Conservation (phyloP, 768 basidiomycete genomes). For the Hericium rajendrae region DNA sequence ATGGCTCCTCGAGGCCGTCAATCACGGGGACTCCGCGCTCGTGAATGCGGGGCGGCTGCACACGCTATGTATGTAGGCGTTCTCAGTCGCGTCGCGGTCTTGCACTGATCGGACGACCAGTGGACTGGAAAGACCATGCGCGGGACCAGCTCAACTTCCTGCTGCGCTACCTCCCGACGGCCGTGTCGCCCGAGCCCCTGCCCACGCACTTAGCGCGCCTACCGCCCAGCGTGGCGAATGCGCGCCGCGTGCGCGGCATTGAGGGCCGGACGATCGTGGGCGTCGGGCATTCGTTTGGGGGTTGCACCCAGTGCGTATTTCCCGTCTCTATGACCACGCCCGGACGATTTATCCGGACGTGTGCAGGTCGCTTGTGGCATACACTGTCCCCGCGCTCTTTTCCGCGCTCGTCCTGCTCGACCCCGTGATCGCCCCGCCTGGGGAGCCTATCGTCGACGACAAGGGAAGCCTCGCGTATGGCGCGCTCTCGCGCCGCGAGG, state of each 20-base stretch:
- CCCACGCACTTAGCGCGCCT: slow-evolving; percentile 49
- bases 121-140: slow-evolving; percentile 68
- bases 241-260: slow-evolving; percentile 41
- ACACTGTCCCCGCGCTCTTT: slow-evolving; percentile 57
- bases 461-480: slow-evolving; percentile 20
- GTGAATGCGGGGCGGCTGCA: slow-evolving; percentile 52
- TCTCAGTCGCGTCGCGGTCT: not conserved
- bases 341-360: not conserved
- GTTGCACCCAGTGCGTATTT: slow-evolving; percentile 55
- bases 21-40: slow-evolving; percentile 78
- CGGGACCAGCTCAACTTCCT: slow-evolving; percentile 78
- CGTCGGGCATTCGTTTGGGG: slow-evolving; percentile 82
- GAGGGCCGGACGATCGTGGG: slow-evolving; percentile 45
- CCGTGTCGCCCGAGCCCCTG: slow-evolving; percentile 23
- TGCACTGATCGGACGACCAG: slow-evolving; percentile 25
- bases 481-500: slow-evolving; percentile 48
- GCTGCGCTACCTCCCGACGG: slow-evolving; percentile 49
- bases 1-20: slow-evolving; percentile 77
- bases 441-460: not conserved
- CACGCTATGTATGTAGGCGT: slow-evolving; percentile 41
- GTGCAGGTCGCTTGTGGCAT: slow-evolving; percentile 52
- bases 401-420: slow-evolving; percentile 67
- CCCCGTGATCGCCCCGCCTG: slow-evolving; percentile 46
- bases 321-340: not conserved
- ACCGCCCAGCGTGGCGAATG: slow-evolving; percentile 27